Conservation (phyloP, 495 filamentous ascomycete genomes). For the Pyrenopolyporus hunteri region DNA sequence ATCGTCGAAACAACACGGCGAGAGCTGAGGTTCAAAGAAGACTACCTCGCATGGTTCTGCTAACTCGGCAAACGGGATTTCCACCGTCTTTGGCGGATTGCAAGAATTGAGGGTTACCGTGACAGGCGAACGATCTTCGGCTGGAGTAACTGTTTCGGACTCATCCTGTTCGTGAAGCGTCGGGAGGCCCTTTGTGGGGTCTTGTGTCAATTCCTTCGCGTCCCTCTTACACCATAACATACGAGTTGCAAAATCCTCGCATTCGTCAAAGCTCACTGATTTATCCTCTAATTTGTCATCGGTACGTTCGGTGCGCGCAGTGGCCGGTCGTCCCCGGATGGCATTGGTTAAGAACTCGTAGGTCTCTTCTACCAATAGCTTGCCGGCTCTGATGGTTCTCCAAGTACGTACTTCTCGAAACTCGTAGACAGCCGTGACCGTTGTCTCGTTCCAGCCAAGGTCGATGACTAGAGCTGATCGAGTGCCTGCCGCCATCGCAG, state of each 20-base stretch:
- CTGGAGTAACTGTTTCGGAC: constrained; percentile 37
- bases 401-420: constrained; percentile 75
- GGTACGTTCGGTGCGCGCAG: constrained; percentile 21
- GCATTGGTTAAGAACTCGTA: constrained; percentile 63
- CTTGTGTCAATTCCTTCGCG: constrained; percentile 30
- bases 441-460: constrained; percentile 89
- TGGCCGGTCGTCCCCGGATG: constrained; percentile 32
- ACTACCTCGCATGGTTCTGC: constrained; percentile 75
- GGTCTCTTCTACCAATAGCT: constrained; percentile 69
- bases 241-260: constrained; percentile 74
- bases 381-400: constrained; percentile 76
- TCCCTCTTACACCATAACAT: constrained; percentile 74
- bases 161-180: constrained; percentile 60
- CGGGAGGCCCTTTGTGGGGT: constrained; percentile 45
- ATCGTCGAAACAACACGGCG: constrained; percentile 70
- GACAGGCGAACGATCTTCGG: constrained; percentile 42
- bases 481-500: constrained; percentile 77
- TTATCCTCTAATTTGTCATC: constrained; percentile 42
- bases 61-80: constrained; percentile 70
- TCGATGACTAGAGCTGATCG: constrained; percentile 84
- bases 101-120: constrained; percentile 57
- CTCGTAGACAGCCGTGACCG: constrained; percentile 82
- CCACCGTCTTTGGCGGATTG: constrained; percentile 55
- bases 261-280: constrained; percentile 70
- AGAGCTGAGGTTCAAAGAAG: constrained; percentile 65